Conservation (phyloP, 148 eudicot genomes). For the Mesembryanthemum crystallinum region DNA sequence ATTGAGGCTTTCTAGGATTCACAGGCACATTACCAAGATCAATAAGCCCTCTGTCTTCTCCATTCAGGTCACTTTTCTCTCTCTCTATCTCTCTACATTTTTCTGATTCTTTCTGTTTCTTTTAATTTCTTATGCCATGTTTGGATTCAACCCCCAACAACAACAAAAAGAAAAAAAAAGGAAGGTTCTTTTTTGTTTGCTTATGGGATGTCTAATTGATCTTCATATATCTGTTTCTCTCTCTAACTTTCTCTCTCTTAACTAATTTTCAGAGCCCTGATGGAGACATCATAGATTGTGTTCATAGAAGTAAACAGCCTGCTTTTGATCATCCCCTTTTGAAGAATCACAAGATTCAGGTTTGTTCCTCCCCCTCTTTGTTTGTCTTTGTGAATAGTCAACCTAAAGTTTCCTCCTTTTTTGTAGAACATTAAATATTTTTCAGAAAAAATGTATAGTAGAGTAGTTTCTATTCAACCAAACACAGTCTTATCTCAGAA, state of each 20-base stretch:
- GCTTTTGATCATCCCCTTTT: slow-evolving; percentile 97
- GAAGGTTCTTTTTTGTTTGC: neutral
- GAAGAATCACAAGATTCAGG: slow-evolving; percentile 99
- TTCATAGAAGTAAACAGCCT: slow-evolving; percentile 74
- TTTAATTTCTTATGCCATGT: neutral
- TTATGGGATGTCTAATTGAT: neutral
- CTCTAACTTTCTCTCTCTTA: too few relatives aligned
- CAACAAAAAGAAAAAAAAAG: neutral
- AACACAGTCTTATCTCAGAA: too few relatives aligned
- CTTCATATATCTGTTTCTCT: too few relatives aligned
- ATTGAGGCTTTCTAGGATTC: slow-evolving; percentile 78
- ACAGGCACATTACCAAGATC: slow-evolving; percentile 65
- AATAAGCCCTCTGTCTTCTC: slow-evolving; percentile 73
- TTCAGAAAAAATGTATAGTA: neutral
- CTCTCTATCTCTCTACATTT: neutral
- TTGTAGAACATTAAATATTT: neutral
- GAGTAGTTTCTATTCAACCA: neutral
- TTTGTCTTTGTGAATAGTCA: neutral
- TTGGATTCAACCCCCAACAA: neutral
- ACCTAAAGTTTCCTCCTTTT: too few relatives aligned
- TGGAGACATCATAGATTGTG: slow-evolving; percentile 97
- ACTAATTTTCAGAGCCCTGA: slow-evolving; percentile 74
- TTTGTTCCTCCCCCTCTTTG: slow-evolving; percentile 13
- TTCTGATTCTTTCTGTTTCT: neutral
- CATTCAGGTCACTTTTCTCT: slow-evolving; percentile 51